Conservation (phyloP, 2,329 filamentous ascomycete species). For the Venturia carpophila region DNA sequence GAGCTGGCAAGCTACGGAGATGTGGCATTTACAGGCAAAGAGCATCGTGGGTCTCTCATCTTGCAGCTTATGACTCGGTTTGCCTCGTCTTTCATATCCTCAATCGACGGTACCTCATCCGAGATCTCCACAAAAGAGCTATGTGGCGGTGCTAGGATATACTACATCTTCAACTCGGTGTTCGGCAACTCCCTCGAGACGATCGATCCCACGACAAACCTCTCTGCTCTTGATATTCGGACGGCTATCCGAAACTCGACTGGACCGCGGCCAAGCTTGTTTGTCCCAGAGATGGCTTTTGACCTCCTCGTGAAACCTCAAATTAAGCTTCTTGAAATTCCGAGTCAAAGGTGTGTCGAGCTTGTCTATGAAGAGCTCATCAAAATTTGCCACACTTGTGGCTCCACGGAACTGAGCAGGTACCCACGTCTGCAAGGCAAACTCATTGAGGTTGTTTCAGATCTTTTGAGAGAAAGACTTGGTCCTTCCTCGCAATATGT, state of each 20-base stretch:
- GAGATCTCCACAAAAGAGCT: slow-evolving; percentile 98
- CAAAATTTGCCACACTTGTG: slow-evolving; percentile 98
- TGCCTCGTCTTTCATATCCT: slow-evolving; percentile 94
- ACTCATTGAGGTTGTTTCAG: slow-evolving; percentile 95
- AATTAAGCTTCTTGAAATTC: slow-evolving; percentile 92
- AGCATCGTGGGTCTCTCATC: slow-evolving; percentile 90
- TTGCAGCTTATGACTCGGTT: slow-evolving; percentile 97
- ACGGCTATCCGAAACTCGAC: slow-evolving; percentile 98
- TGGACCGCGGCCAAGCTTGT: slow-evolving; percentile 86
- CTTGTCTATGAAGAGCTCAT: slow-evolving; percentile 98
- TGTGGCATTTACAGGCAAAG: slow-evolving; percentile 94
- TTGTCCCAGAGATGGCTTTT: slow-evolving; percentile 95
- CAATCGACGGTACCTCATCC: slow-evolving; percentile 95
- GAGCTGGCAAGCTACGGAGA: slow-evolving; percentile 97
- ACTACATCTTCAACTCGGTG: slow-evolving; percentile 98
- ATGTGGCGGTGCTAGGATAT: slow-evolving; percentile 88
- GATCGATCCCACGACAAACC: slow-evolving; percentile 91
- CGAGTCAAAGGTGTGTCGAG: slow-evolving; percentile 93
- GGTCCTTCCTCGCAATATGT: slow-evolving; percentile 87
- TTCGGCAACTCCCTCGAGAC: slow-evolving; percentile 95
- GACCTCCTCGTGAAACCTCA: slow-evolving; percentile 96
- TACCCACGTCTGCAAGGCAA: slow-evolving; percentile 93
- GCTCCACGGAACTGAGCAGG: slow-evolving; percentile 83
- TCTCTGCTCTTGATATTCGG: slow-evolving; percentile 88
- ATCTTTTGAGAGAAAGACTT: slow-evolving; percentile 83